Percentiles rank a stretch among this genome's conserved stretches.
Conservation (phyloP, 768 basidiomycete species). For the Sporobolomyces pararoseus region DNA sequence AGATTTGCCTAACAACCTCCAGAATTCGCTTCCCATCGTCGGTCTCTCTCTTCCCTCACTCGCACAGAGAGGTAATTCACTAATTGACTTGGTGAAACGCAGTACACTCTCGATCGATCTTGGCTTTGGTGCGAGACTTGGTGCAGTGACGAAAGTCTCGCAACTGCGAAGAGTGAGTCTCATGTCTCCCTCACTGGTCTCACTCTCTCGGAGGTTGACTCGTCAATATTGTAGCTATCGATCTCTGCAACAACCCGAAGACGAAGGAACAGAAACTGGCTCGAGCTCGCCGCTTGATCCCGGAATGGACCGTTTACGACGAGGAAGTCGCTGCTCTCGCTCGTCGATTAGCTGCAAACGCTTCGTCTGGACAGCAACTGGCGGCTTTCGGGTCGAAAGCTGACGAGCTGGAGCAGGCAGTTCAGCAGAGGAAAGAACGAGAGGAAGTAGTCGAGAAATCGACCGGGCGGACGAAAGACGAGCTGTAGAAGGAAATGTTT, state of each 20-base stretch:
- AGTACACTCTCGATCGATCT: slow-evolving; percentile 84
- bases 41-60: no score
- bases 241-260: slow-evolving; percentile 61
- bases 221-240: slow-evolving; percentile 59
- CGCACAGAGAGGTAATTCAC: neutral
- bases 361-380: slow-evolving; percentile 53
- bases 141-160: slow-evolving; percentile 57
- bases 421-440: slow-evolving; percentile 40
- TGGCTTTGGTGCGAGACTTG: slow-evolving; percentile 99
- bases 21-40: slow-evolving; percentile 86
- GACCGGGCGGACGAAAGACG: slow-evolving; percentile 9
- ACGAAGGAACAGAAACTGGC: slow-evolving; percentile 93
- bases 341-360: slow-evolving; percentile 61
- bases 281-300: slow-evolving; percentile 79
- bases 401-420: slow-evolving; percentile 43
- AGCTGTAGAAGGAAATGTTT: slow-evolving; percentile 7
- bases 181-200: neutral
- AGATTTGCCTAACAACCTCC: slow-evolving; percentile 95
- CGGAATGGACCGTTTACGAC: slow-evolving; percentile 97
- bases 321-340: slow-evolving; percentile 80
- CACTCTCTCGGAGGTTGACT: slow-evolving; percentile 41
- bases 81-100: slow-evolving; percentile 2
- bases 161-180: slow-evolving; percentile 21
- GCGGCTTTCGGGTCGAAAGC: slow-evolving; percentile 39
- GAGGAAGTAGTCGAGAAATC: slow-evolving; percentile 27